Evolutionary conservation across 2,329 filamentous ascomycete species (phyloP).

Genomic region (Capronia epimyces): DNA sequence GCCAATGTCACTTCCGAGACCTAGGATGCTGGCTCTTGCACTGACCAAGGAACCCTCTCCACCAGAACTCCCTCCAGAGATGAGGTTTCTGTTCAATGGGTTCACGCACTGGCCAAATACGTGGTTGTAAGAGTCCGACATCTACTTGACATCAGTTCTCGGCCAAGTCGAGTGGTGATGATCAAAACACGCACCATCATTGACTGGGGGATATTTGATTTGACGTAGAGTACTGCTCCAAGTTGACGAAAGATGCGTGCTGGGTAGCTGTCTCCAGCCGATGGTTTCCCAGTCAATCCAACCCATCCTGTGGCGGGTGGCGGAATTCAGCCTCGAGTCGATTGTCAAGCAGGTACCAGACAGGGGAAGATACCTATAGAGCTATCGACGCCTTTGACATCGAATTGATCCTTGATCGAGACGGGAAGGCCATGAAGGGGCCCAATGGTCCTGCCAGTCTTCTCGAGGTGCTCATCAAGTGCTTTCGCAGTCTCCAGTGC

Average conservation of each 20-base stretch:
- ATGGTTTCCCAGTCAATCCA: too few species aligned
- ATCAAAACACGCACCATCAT: too few species aligned
- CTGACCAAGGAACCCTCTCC: slow-evolving; percentile 51
- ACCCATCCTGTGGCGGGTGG: too few species aligned
- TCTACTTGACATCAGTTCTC: slow-evolving; percentile 41
- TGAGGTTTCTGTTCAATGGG: slow-evolving; percentile 45
- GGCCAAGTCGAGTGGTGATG: too few species aligned
- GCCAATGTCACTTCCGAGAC: slow-evolving; percentile 53
- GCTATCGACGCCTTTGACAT: slow-evolving; percentile 10
- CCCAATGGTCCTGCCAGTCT: slow-evolving; percentile 46
- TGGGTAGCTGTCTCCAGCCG: too few species aligned
- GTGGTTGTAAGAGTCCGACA: too few species aligned
- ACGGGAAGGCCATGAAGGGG: slow-evolving; percentile 58
- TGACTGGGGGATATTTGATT: too few species aligned
- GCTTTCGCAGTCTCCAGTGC: slow-evolving; percentile 30
- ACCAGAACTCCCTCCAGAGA: slow-evolving; percentile 45
- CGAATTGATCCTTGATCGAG: slow-evolving; percentile 53
- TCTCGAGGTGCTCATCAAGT: slow-evolving; percentile 53
- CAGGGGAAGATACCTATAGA: background rate
- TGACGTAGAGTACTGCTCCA: too few species aligned
- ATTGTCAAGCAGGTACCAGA: slow-evolving; percentile 6
- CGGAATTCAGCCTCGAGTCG: slow-evolving; percentile 47
- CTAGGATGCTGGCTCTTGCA: slow-evolving; percentile 45
- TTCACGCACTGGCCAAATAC: too few species aligned
- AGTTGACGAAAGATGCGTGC: too few species aligned